Evolutionary conservation across 768 basidiomycete species (phyloP), one percentile per base, ranked within the genome.

Genomic region (Cantharellus anzutake): DNA sequence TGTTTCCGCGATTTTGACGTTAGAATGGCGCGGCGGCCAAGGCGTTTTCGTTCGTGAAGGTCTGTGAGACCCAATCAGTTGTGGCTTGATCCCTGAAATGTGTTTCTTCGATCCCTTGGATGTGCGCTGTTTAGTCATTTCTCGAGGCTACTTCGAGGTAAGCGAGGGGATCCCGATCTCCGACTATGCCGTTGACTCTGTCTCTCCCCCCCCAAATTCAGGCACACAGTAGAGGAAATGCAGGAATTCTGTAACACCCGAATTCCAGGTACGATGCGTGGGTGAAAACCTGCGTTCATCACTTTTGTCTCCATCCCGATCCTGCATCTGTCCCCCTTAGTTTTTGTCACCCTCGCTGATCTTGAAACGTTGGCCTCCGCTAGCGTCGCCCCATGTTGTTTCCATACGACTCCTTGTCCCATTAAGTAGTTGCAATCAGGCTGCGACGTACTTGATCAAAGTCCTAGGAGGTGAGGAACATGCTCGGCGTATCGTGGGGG

Each of bases 391-490:
- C 3, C 66, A 64, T 60, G 68, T 71, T 3, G 66, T 67, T 5
- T 62, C 68, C 14, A 64, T 70, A 53, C 68, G 67, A 16, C 63
- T 72, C 41, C 56, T 68, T 5, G 67, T 71, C 40, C 70, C 71
- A 1, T 61, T 66, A 35, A 53, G 64, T 3, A 62, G 65, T 5
- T 69, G 72, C 53, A 57, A 63, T 34, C 41, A 62, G n/a, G 67
- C 72, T 0, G 71, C 71, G 16, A 66, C 68, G 2, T 70, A 80
- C 63, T 75, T 97, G 53, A 81, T 92, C 60, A 73, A 79, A 62
- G 88, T 81, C 2, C 74, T 96, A 4, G 91, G 92, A 2, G 92
- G 93, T n/a, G 65, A 67, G 42, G 83, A 86, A 65, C 78, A 84
- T 44, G 74, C 78, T 11, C 78, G 80, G 63, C 76, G 76, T 44